phyloP scores from a whole-genome alignment of 164 flowering plant species.

The Nelumbo lutea region DNA sequence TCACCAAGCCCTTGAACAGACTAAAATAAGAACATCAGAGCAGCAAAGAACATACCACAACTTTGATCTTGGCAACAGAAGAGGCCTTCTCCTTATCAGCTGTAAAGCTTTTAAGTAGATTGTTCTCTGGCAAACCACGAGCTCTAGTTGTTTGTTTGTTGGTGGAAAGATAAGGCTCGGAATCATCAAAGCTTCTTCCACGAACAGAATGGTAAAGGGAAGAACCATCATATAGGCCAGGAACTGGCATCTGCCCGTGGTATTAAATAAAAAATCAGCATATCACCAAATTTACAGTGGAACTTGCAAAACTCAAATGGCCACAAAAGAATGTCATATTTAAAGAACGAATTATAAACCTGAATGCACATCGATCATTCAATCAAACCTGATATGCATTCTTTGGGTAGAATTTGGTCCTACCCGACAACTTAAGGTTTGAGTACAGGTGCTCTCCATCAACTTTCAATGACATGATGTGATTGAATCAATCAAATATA shows the following conservation, averaged over 20 bases:
- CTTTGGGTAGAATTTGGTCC: neutral
- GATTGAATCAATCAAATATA: neutral
- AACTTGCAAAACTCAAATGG: neutral
- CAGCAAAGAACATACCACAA: slow-evolving; percentile 52
- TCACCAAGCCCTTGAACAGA: neutral
- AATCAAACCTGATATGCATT: neutral
- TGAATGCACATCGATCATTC: neutral
- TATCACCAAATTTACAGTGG: neutral
- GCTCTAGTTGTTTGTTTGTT: slow-evolving; percentile 41
- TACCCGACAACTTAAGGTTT: neutral
- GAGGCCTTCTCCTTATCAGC: slow-evolving; percentile 58
- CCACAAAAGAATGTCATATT: neutral
- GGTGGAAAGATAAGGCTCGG: slow-evolving; percentile 44
- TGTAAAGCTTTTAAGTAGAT: slow-evolving; percentile 45
- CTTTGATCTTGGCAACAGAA: slow-evolving; percentile 85
- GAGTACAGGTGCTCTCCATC: neutral
- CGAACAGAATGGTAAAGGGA: slow-evolving; percentile 41
- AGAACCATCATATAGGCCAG: slow-evolving; percentile 37
- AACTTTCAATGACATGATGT: neutral
- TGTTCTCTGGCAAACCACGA: slow-evolving; percentile 47
- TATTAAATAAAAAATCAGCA: slow-evolving; percentile 5
- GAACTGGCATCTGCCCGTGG: slow-evolving; percentile 42
- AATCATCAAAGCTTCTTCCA: slow-evolving; percentile 75
- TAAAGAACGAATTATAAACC: neutral
- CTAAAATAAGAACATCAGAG: neutral